Percentiles rank a stretch among this genome's conserved stretches.
These are phyloP conservation scores for Coleophoma eucalyptorum DNA, from an alignment of 2,329 filamentous ascomycete species.

Conservation along the genomic window DNA sequence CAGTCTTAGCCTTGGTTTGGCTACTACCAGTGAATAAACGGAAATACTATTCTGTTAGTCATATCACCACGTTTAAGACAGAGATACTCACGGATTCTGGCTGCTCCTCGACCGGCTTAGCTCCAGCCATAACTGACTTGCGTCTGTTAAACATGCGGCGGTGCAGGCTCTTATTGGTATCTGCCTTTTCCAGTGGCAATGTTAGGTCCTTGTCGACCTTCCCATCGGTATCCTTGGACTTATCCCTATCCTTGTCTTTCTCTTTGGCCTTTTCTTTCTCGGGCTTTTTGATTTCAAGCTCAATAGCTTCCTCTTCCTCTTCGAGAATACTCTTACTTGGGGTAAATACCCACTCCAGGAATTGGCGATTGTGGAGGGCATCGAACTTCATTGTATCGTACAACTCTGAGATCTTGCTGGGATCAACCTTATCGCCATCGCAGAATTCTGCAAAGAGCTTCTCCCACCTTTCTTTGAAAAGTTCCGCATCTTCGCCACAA, in stretches of 20 bases:
- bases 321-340: constrained; percentile 76
- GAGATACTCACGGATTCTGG: constrained; percentile 33
- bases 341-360: constrained; percentile 96
- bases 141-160: constrained; percentile 51
- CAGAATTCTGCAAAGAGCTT: constrained; percentile 97
- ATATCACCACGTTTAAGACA: constrained; percentile 8
- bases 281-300: constrained; percentile 25
- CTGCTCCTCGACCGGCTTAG: constrained; percentile 46
- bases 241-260: constrained; percentile 19
- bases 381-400: constrained; percentile 99
- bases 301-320: constrained; percentile 49
- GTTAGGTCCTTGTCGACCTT: constrained; percentile 13
- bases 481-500: constrained; percentile 87
- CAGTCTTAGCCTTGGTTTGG: constrained; percentile 73
- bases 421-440: constrained; percentile 96
- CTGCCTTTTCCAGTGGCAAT: constrained; percentile 18
- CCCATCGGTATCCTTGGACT: constrained; percentile 13
- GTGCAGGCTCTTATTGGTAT: constrained; percentile 24
- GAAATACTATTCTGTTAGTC: constrained; percentile 64
- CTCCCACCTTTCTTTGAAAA: constrained; percentile 97
- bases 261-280: constrained; percentile 21
- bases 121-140: constrained; percentile 54
- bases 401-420: constrained; percentile 96
- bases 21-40: constrained; percentile 79
- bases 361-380: constrained; percentile 91